Base-by-base conservation (phyloP, 2,329 filamentous ascomycete genomes). In the Didymosphaeria variabile region DNA sequence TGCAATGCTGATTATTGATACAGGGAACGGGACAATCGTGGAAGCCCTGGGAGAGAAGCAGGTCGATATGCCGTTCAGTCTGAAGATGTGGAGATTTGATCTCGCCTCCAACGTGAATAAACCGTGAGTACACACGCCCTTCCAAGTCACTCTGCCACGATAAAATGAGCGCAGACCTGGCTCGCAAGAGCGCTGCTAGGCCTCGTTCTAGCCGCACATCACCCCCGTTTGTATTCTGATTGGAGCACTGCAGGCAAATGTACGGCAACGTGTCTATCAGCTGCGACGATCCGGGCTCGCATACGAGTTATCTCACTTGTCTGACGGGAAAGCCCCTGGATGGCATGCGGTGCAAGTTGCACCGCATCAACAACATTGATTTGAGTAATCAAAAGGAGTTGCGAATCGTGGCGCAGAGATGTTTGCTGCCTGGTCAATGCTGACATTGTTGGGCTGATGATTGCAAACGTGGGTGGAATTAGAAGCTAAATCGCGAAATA, bases 311-410 rank as follows among this genome's bases (percentile, higher is more conserved):
- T 21, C 38, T 55, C 10, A 45, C 52, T 44, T 45, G 52, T 34
- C 5, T 55, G 15, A 32, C 26, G 6, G 38, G 38, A 5, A n/a
- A 26, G 23, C 52, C 52, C 15, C 10, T 55, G 15, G 52, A 45
- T 32, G 38, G 52, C 26, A 55, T 55, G 52, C 52, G 52, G 23
- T 55, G 26, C 38, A 44, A 44, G 26, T 21, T 55, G 38, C 38
- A 21, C n/a, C 8, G 38, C 4, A 13, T 55, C 15, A 15, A 45
- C 17, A 32, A 44, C 6, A 34, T 45, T 23, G 38, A 55, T 34
- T 19, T 45, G 52, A 44, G 52, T n/a, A 55, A 55, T 17, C 32
- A 45, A 23, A 44, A 32, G n/a, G 38, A 55, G 26, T 2, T 55
- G 36, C 36, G 34, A 26, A 42, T 53, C 42, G 34, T 53, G 19